These are phyloP conservation scores for Stereocaulon alpinum DNA, from an alignment of 495 filamentous ascomycete genomes.

Conservation along the genomic window DNA sequence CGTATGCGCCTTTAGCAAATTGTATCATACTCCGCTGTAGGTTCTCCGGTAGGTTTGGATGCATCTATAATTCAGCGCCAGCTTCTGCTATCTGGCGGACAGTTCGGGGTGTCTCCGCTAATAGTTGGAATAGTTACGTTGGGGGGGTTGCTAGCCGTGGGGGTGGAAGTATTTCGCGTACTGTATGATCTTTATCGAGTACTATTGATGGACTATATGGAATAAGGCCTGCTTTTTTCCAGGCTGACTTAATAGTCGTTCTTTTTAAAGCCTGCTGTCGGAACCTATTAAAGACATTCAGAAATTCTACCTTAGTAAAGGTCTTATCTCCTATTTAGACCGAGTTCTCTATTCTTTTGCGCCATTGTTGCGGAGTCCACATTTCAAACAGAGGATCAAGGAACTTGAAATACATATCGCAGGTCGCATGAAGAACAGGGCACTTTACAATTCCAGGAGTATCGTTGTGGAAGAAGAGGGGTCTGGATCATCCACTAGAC, in stretches of 20 bases:
- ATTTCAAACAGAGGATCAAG: too few species aligned
- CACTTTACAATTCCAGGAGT: too few species aligned
- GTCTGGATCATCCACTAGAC: too few species aligned
- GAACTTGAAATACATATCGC: too few species aligned
- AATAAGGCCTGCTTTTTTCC: slow-evolving; percentile 1
- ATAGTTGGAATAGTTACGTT: neutral
- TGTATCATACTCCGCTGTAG: neutral
- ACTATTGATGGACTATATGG: neutral
- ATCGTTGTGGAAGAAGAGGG: too few species aligned
- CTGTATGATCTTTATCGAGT: too few species aligned
- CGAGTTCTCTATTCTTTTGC: neutral
- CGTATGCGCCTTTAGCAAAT: neutral
- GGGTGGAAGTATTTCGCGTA: neutral
- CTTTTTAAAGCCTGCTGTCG: neutral
- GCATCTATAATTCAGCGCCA: neutral
- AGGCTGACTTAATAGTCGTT: neutral
- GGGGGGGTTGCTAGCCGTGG: neutral
- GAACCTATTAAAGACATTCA: neutral
- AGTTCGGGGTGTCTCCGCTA: neutral
- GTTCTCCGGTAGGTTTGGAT: neutral
- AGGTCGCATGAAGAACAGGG: too few species aligned
- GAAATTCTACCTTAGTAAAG: neutral
- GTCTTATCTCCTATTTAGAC: neutral
- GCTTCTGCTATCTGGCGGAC: neutral
- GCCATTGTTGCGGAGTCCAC: too few species aligned